Conservation (phyloP, 1,284 basidiomycete species). For the Anthracocystis setariae region DNA sequence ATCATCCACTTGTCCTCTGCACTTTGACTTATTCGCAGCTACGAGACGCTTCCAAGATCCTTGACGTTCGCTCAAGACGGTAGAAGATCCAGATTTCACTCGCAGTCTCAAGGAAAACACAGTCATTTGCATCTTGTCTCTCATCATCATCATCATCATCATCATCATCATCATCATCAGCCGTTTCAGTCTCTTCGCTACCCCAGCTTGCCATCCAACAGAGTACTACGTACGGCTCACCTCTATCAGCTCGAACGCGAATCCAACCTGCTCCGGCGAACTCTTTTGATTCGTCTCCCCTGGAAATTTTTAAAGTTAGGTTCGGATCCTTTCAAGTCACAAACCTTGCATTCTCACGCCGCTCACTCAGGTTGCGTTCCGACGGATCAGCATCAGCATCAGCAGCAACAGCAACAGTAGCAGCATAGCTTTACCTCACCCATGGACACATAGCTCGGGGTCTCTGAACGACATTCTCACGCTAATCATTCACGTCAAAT, state of each 20-base stretch:
- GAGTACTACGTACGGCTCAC: no score
- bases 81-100: no score
- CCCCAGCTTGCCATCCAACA: no score
- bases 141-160: no score
- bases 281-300: background rate
- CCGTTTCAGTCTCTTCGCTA: no score
- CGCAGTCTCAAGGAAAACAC: no score
- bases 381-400: constrained; percentile 21
- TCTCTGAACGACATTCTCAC: background rate
- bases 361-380: constrained; percentile 4
- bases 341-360: constrained; percentile 11
- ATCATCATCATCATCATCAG: no score
- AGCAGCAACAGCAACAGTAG: no score
- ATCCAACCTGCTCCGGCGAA: no score
- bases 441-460: constrained; percentile 9
- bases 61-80: no score
- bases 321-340: background rate
- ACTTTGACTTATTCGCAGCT: background rate
- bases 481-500: background rate
- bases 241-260: background rate
- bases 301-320: background rate
- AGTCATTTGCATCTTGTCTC: no score
- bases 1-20: background rate
- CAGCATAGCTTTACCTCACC: background rate
- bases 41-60: no score